Conservation (phyloP, 2,329 filamentous ascomycete species). For the Coniochaeta hoffmannii region DNA sequence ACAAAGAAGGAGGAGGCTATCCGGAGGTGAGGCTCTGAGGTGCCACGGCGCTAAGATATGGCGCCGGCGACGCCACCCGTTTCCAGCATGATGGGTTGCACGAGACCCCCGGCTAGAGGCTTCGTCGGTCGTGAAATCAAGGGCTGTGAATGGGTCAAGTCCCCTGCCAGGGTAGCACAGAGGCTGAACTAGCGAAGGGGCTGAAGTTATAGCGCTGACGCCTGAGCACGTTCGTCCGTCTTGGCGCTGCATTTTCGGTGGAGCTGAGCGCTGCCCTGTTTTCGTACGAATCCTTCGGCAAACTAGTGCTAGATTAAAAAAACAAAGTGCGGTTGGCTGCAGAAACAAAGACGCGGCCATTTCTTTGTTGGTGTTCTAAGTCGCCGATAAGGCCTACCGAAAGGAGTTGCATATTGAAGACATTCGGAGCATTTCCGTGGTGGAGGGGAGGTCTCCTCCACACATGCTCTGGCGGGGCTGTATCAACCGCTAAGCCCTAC, state of each 20-base stretch:
- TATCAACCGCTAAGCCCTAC: not conserved
- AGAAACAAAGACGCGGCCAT: too few relatives aligned
- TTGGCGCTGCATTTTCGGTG: not conserved
- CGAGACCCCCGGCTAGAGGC: not conserved
- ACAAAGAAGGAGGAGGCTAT: not conserved
- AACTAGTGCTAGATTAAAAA: too few relatives aligned
- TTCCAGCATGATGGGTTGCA: not conserved
- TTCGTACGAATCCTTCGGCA: not conserved
- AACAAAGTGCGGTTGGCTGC: too few relatives aligned
- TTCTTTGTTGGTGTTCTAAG: too few relatives aligned
- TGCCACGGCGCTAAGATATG: not conserved
- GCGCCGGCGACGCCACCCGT: not conserved
- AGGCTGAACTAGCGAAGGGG: not conserved
- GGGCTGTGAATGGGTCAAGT: not conserved
- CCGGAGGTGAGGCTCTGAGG: slow-evolving; percentile 1
- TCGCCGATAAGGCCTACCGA: too few relatives aligned
- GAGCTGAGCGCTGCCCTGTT: not conserved
- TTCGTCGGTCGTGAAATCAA: not conserved
- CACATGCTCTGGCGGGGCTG: not conserved
- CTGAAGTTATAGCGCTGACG: not conserved
- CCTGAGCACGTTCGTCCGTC: not conserved
- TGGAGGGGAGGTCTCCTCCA: too few relatives aligned
- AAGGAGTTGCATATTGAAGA: too few relatives aligned
- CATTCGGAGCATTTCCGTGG: too few relatives aligned
- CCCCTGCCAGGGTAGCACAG: not conserved